phyloP scores from a whole-genome alignment of 352 stramenopile species.

The Globisporangium rhizosaccharum region DNA sequence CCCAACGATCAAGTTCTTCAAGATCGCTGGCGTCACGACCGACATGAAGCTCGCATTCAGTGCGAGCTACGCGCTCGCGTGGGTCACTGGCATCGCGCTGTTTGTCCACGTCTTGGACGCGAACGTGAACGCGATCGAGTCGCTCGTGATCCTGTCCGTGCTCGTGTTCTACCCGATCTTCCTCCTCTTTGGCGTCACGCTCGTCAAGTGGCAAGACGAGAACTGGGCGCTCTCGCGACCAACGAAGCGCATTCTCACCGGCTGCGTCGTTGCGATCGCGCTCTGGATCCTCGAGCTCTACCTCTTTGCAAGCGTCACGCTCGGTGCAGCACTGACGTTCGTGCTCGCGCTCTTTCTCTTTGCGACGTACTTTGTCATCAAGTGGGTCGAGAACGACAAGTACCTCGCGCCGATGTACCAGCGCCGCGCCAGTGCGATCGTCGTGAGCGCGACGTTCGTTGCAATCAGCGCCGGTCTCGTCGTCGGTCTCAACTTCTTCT shows the following conservation, averaged over 20 bases:
- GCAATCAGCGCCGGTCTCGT: constrained; percentile 41
- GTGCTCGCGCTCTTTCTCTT: constrained; percentile 61
- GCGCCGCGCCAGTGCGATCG: constrained; percentile 32
- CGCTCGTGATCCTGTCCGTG: constrained; percentile 66
- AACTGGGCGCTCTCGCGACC: constrained; percentile 52
- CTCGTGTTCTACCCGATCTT: constrained; percentile 81
- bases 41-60: constrained; percentile 55
- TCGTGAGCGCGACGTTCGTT: constrained; percentile 27
- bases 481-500: constrained; percentile 72
- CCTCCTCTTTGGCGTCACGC: constrained; percentile 58
- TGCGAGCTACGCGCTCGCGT: constrained; percentile 54
- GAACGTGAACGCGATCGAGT: constrained; percentile 66
- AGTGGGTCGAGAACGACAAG: constrained; percentile 83
- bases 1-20: constrained; percentile 76
- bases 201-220: constrained; percentile 78
- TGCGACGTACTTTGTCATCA: constrained; percentile 67
- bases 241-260: constrained; percentile 30
- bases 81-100: constrained; percentile 62
- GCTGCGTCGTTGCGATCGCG: constrained; percentile 28
- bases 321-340: constrained; percentile 58
- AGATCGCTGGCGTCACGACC: constrained; percentile 43
- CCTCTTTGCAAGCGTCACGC: constrained; percentile 44
- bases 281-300: constrained; percentile 84
- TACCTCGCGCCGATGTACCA: constrained; percentile 71
- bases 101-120: constrained; percentile 58